Base-by-base conservation (phyloP, 2,329 filamentous ascomycete genomes). In the Colletotrichum tropicicola region DNA sequence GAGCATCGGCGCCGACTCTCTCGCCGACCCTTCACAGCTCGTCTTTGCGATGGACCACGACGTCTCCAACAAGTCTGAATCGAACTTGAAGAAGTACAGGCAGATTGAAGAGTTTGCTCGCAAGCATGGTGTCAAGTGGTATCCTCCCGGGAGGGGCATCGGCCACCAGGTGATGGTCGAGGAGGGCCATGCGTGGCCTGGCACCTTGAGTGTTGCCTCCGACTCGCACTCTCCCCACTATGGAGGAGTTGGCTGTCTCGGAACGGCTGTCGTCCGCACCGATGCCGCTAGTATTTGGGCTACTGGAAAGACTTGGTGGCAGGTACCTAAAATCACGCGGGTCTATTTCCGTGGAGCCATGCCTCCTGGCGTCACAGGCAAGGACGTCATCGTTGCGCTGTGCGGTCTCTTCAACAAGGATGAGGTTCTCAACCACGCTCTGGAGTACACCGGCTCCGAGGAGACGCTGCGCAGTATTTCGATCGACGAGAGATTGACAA, bases 91-190 rank as follows among this genome's bases (percentile, higher is more conserved):
- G 72, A 98, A 98, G 73, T 98, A 97, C 77, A 74, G 77, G 15
- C 86, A 91, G 72, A 97, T 98, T 55, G 89, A 96, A 74, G 85
- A 89, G 67, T 97, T 98, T 78, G 95, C 93, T 1, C 84, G 85
- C 72, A 83, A 88, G 67, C 92, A 98, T 63, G 92, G 91, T 2
- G 85, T 97, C 1, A 83, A 89, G 61, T 94, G 94, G 74, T 97
- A 91, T 71, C 89, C 89, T 1, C 90, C 92, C 1, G 92, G 92
- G 2, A 79, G 88, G 45, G 93, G 93, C 12, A 97, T 97, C 72
- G 61, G 94, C 0, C 95, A 98, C 75, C 95, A 98, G 77, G 90
- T 95, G 70, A 94, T 96, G 91, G 87, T 97, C 0, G 94, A 97
- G 75, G 93, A 93, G 75, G 91, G 93, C 84, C 82, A 91, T 82